Conservation (phyloP, 2,329 filamentous ascomycete species). For the Fusarium illudens region DNA sequence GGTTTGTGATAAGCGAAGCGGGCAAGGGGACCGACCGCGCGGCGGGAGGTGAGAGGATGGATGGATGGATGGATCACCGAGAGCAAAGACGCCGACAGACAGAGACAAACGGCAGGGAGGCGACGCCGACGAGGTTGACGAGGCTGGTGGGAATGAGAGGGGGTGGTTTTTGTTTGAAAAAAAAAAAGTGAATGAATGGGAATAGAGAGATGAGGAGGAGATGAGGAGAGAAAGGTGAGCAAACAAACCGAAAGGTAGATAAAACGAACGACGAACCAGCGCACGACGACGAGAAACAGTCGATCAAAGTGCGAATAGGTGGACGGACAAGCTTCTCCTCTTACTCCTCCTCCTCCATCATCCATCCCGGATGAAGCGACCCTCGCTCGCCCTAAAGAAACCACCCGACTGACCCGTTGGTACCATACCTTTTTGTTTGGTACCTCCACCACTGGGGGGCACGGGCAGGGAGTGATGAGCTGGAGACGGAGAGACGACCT, state of each 20-base stretch:
- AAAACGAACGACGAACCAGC: slow-evolving; percentile 1
- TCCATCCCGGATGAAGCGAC: slow-evolving; percentile 3
- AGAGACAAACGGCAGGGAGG: slow-evolving; percentile 11
- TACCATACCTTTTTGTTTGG: slow-evolving; percentile 1
- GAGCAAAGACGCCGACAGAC: not conserved
- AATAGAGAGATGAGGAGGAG: not conserved
- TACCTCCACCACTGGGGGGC: slow-evolving; percentile 20
- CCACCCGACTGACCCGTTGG: slow-evolving; percentile 16
- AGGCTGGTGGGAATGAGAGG: not conserved
- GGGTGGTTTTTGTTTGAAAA: not conserved
- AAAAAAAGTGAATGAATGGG: not conserved
- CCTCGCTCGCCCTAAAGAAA: not conserved
- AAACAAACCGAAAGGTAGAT: not conserved
- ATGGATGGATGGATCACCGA: slow-evolving; percentile 23
- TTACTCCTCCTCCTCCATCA: not conserved
- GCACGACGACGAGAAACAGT: not conserved
- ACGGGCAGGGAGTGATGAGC: slow-evolving; percentile 3
- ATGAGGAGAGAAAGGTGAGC: not conserved
- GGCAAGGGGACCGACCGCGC: not conserved
- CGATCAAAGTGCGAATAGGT: not conserved
- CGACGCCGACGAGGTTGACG: not conserved
- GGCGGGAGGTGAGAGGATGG: not conserved
- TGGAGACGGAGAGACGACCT: slow-evolving; percentile 5
- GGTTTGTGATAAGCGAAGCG: slow-evolving; percentile 21
- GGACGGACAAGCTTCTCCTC: not conserved